A percentile compares a stretch with the other conserved stretches of the same genome.
These are phyloP conservation scores for Oligophagozyma castellii DNA, from an alignment of 1,139 yeast genomes.

Conservation along the genomic window DNA sequence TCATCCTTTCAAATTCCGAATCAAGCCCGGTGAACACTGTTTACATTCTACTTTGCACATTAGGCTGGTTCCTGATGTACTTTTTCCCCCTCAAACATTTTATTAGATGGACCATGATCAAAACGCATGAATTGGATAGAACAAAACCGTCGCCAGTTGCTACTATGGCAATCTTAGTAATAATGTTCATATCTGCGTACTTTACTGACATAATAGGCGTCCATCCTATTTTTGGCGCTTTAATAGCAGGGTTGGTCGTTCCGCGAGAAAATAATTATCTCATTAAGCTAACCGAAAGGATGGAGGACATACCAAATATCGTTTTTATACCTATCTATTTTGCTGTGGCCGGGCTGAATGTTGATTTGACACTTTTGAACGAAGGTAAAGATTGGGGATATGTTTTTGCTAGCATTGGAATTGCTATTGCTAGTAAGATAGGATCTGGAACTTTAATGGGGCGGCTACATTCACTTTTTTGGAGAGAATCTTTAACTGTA, in stretches of 20 bases:
- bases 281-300: slow-evolving; percentile 50
- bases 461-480: slow-evolving; percentile 42
- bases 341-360: slow-evolving; percentile 64
- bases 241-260: slow-evolving; percentile 60
- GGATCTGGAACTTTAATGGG: slow-evolving; percentile 56
- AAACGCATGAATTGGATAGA: slow-evolving; percentile 28
- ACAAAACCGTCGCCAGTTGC: slow-evolving; percentile 55
- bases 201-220: slow-evolving; percentile 73
- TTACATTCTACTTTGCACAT: slow-evolving; percentile 48
- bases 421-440: slow-evolving; percentile 56
- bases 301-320: slow-evolving; percentile 63
- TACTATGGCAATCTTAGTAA: slow-evolving; percentile 39
- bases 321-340: slow-evolving; percentile 64
- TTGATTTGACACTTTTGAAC: slow-evolving; percentile 47
- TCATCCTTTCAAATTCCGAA: slow-evolving; percentile 62
- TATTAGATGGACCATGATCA: slow-evolving; percentile 35
- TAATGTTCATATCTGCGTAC: slow-evolving; percentile 55
- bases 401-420: slow-evolving; percentile 45
- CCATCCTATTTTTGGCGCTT: slow-evolving; percentile 73
- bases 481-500: slow-evolving; percentile 63
- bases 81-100: slow-evolving; percentile 31
- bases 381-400: slow-evolving; percentile 67
- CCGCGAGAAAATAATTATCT: slow-evolving; percentile 69
- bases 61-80: slow-evolving; percentile 54
- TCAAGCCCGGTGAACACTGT: slow-evolving; percentile 49